A percentile compares a stretch with the other conserved stretches of the same genome.
Evolutionary conservation across 2,329 filamentous ascomycete genomes (phyloP).

Genomic region (Torrubiella hemipterigena): DNA sequence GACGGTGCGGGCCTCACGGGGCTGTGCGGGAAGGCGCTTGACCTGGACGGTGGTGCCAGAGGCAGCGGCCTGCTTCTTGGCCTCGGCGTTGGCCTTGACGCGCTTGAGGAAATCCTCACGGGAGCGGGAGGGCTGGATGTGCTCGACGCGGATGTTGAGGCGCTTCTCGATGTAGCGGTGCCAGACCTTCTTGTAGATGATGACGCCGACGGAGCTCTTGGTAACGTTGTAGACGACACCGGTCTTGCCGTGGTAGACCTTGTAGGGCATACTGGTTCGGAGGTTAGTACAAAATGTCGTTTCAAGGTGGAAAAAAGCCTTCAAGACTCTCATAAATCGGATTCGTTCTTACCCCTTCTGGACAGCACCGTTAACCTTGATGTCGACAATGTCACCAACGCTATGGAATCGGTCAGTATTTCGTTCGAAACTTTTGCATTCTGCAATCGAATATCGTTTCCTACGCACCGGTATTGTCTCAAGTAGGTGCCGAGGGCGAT

Average conservation of each 20-base stretch:
- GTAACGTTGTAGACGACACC: slow-evolving; percentile 98
- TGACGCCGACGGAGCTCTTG: slow-evolving; percentile 94
- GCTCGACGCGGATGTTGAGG: slow-evolving; percentile 97
- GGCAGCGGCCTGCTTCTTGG: slow-evolving; percentile 87
- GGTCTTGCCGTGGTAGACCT: slow-evolving; percentile 99
- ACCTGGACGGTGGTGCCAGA: slow-evolving; percentile 79
- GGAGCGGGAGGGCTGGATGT: slow-evolving; percentile 88
- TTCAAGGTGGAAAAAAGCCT: no score
- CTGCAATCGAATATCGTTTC: slow-evolving; percentile 6
- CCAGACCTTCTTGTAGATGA: slow-evolving; percentile 99
- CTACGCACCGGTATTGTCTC: slow-evolving; percentile 67
- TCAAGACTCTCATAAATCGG: no score
- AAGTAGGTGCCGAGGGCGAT: slow-evolving; percentile 93
- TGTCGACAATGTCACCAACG: slow-evolving; percentile 97
- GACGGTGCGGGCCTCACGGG: slow-evolving; percentile 71
- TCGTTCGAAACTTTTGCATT: slow-evolving; percentile 27
- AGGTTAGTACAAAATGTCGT: slow-evolving; percentile 18
- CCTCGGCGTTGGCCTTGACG: slow-evolving; percentile 90
- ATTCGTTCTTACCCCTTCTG: slow-evolving; percentile 73
- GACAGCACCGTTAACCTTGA: slow-evolving; percentile 96
- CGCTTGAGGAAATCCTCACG: slow-evolving; percentile 93
- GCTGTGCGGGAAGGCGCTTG: slow-evolving; percentile 77
- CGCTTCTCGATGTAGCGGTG: slow-evolving; percentile 99
- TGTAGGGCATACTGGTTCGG: slow-evolving; percentile 77
- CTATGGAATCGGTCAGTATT: no score